Conservation (phyloP, 2,329 filamentous ascomycete genomes). For the Fusarium verticillioides region DNA sequence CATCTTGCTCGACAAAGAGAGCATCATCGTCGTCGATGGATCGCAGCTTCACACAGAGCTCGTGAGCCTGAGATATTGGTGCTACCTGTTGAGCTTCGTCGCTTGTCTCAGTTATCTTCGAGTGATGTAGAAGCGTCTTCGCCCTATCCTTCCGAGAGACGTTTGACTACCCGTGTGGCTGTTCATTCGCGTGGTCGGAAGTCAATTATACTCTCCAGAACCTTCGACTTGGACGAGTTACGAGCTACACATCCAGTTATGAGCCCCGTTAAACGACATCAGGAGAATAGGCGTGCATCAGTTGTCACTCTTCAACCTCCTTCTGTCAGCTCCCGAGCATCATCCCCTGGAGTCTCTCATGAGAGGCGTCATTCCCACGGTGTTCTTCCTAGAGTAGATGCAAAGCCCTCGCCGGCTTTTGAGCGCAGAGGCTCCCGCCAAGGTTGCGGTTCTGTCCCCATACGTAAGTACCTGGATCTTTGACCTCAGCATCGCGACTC, state of each 20-base stretch:
- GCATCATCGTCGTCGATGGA: conserved; percentile 35
- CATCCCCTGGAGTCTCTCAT: conserved; percentile 5
- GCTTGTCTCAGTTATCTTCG: conserved; percentile 23
- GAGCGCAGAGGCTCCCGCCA: conserved; percentile 28
- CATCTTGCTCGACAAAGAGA: conserved; percentile 43
- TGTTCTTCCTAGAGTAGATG: not conserved
- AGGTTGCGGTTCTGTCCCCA: conserved; percentile 27
- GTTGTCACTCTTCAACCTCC: conserved; percentile 19
- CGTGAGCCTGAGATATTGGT: conserved; percentile 42
- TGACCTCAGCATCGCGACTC: not conserved
- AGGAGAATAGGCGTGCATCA: conserved; percentile 27
- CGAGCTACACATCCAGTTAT: conserved; percentile 58
- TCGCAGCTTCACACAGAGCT: conserved; percentile 21
- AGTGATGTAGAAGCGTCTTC: conserved; percentile 18
- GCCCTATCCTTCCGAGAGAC: conserved; percentile 30
- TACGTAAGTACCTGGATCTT: conserved; percentile 40
- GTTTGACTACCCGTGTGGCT: conserved; percentile 43
- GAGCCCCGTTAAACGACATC: conserved; percentile 21
- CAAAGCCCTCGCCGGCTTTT: not conserved
- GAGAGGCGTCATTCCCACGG: conserved; percentile 33
- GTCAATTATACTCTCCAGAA: conserved; percentile 61
- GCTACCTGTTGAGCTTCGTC: conserved; percentile 41
- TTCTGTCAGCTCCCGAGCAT: not conserved
- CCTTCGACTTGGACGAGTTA: conserved; percentile 62
- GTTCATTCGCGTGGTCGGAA: conserved; percentile 52